Conservation (phyloP, 179 eudicot species). For the Nepenthes alata region DNA sequence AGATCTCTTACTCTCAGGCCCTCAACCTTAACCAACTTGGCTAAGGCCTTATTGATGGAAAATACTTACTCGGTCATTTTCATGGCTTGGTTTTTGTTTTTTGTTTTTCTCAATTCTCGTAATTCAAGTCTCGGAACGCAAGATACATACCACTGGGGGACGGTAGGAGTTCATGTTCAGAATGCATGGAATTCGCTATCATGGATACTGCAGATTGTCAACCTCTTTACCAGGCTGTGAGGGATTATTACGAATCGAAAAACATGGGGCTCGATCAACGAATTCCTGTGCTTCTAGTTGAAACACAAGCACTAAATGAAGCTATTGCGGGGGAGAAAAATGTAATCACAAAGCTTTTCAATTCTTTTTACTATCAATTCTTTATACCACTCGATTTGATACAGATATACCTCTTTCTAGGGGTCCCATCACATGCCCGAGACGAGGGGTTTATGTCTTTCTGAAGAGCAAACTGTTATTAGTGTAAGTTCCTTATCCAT, state of each 20-base stretch:
- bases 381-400: neutral
- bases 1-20: too few relatives aligned
- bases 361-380: neutral
- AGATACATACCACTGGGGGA: constrained; percentile 77
- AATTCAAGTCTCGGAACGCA: constrained; percentile 54
- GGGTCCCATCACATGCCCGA: constrained; percentile 98
- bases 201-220: constrained; percentile 98
- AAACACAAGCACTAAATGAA: constrained; percentile 93
- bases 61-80: neutral
- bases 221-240: constrained; percentile 82
- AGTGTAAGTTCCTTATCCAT: too few relatives aligned
- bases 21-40: too few relatives aligned
- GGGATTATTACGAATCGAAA: constrained; percentile 94
- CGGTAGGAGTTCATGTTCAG: constrained; percentile 82
- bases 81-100: constrained; percentile 3
- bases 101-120: neutral
- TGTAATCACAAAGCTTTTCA: constrained; percentile 26
- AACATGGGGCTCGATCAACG: constrained; percentile 86
- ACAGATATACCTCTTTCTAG: constrained; percentile 19
- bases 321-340: constrained; percentile 95
- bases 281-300: constrained; percentile 94
- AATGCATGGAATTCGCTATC: constrained; percentile 94
- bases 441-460: constrained; percentile 95
- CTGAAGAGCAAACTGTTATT: constrained; percentile 41
- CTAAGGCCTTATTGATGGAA: too few relatives aligned